Evolutionary conservation across 768 basidiomycete genomes (phyloP), one percentile per base, ranked within the genome.

Genomic region (Lentinus brumalis): DNA sequence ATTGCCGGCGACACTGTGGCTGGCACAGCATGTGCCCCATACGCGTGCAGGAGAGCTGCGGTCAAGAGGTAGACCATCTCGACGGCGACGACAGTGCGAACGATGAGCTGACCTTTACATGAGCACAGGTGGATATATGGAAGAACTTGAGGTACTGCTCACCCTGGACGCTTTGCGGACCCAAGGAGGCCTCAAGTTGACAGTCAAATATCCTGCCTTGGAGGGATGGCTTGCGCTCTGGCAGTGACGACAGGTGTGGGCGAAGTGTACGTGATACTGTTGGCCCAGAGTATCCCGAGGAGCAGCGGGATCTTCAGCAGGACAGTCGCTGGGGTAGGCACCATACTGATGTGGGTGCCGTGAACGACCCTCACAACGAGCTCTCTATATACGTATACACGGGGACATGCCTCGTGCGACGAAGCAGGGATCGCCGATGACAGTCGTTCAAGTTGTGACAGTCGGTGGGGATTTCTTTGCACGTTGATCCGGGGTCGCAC

Each of bases 251-350:
- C 47, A 6, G 61, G 29, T n/a, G 15, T 58, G 1, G 61, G 61
- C 1, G 61, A 26, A 31, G 56, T 50, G 21, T 58, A 58, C 7
- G 57, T 35, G 26, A 58, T 18, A 8, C 41, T 35, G 53, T 62
- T 56, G 16, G 61, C 52, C 61, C 46, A 50, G 8, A 58, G 8
- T 1, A 49, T n/a, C 16, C 18, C 46, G 6, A 62, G 21, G 1
- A 62, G 32, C 29, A 58, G 40, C 4, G 57, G 57, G 41, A 58
- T 42, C 31, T 58, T 58, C 8, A 47, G 14, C 5, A 47, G 5
- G 9, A 26, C 26, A 21, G 14, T 18, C 12, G n/a, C 26, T 26
- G 40, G 16, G 26, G 46, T 35, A 35, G 6, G 35, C 35, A 35
- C 11, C 35, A 11, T 35, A 11, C 7, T 35, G 35, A 35, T 35